Conservation (phyloP, 495 filamentous ascomycete genomes). For the Annulohypoxylon bovei region DNA sequence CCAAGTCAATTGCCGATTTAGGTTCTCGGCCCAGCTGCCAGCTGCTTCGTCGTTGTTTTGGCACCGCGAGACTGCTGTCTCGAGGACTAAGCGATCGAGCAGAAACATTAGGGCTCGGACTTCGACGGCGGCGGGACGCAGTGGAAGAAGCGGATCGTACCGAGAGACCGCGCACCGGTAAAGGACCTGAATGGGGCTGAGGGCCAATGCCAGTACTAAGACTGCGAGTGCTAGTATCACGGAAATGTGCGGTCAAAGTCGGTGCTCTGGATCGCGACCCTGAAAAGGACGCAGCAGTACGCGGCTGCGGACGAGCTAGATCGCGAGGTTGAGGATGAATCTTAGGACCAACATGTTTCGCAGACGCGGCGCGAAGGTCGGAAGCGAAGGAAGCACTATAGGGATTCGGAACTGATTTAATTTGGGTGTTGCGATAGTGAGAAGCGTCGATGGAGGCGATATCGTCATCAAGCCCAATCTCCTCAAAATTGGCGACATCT, state of each 20-base stretch:
- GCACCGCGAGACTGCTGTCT: conserved; percentile 56
- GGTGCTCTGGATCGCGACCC: conserved; percentile 31
- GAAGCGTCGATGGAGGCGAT: conserved; percentile 47
- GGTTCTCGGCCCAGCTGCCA: conserved; percentile 76
- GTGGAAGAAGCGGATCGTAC: conserved; percentile 48
- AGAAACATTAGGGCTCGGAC: conserved; percentile 52
- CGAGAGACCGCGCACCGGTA: conserved; percentile 49
- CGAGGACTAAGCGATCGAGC: conserved; percentile 49
- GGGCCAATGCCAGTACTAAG: conserved; percentile 38
- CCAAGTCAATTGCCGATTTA: conserved; percentile 81
- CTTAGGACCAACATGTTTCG: conserved; percentile 47
- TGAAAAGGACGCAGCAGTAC: conserved; percentile 32
- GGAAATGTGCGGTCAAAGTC: conserved; percentile 39
- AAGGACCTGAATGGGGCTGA: conserved; percentile 46
- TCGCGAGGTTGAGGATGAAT: conserved; percentile 41
- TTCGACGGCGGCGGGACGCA: conserved; percentile 45
- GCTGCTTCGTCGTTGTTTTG: conserved; percentile 64
- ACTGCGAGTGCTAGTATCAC: conserved; percentile 41
- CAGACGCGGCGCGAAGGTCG: conserved; percentile 52
- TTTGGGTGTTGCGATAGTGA: conserved; percentile 55
- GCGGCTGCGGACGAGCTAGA: conserved; percentile 34
- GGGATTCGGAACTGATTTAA: conserved; percentile 55
- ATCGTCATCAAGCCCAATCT: conserved; percentile 87
- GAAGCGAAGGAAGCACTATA: conserved; percentile 55
- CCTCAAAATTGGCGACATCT: conserved; percentile 87